Evolutionary conservation across 2,329 filamentous ascomycete species (phyloP).

Genomic region (Raffaelea albimanens): DNA sequence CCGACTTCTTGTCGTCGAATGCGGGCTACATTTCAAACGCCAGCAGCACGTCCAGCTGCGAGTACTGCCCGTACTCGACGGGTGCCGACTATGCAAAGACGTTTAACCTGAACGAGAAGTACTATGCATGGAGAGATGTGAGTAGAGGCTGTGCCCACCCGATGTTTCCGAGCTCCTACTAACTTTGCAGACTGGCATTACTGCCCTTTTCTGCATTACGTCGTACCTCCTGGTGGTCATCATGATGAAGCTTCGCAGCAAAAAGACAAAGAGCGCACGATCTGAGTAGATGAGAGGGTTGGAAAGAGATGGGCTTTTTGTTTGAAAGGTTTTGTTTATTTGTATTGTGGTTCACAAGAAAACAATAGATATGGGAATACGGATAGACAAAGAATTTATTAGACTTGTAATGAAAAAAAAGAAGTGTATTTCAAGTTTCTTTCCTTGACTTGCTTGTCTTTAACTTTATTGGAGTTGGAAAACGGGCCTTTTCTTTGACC

Average conservation of each 20-base stretch:
- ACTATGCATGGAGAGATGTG: conserved; percentile 58
- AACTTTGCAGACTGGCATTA: conserved; percentile 33
- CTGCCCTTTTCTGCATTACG: conserved; percentile 44
- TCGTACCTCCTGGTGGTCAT: conserved; percentile 39
- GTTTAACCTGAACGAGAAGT: conserved; percentile 51
- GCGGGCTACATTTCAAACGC: conserved; percentile 41
- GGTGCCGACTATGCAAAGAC: conserved; percentile 52
- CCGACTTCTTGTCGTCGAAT: conserved; percentile 36
- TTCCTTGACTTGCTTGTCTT: too few relatives aligned
- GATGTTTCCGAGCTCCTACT: background rate
- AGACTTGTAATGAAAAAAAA: too few relatives aligned
- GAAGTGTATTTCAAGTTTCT: too few relatives aligned
- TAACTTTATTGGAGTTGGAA: too few relatives aligned
- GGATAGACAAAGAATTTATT: too few relatives aligned
- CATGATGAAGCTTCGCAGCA: conserved; percentile 39
- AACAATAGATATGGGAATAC: too few relatives aligned
- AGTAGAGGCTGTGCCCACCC: background rate
- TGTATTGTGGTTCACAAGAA: too few relatives aligned
- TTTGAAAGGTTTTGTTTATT: too few relatives aligned
- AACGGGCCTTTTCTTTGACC: too few relatives aligned
- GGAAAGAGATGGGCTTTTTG: too few relatives aligned
- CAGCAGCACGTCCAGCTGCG: conserved; percentile 47
- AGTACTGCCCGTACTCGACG: conserved; percentile 50
- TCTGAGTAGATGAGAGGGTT: conserved; percentile 12
- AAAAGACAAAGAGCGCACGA: conserved; percentile 37